Base-by-base conservation (phyloP, 2,329 filamentous ascomycete genomes). In the Paraphoma chrysanthemicola region DNA sequence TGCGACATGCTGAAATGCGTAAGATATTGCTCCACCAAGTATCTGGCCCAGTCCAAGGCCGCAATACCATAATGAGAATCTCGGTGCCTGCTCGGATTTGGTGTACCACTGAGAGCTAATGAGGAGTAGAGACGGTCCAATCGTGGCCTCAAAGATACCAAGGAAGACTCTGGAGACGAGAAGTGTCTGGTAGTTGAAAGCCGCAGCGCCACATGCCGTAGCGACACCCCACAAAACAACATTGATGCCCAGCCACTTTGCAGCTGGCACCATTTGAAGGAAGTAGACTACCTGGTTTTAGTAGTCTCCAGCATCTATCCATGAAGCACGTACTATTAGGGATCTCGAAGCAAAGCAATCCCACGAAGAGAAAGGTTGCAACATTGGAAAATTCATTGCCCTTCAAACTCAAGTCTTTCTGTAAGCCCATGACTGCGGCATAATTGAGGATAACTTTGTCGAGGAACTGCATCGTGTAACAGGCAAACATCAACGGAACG, bases 11-110 rank as follows among this genome's bases (percentile, higher is more conserved):
- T 71, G 68, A 47, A 70, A 69, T 12, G 62, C 68, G 42, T 59
- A 63, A 1, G 61, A 64, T 10, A 67, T 54, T 1, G 60, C 48
- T 12, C 59, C 53, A 9, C 63, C 63, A 16, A 64, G 38, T 10
- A 65, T 59, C 41, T 63, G 60, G 3, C 59, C 62, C n/a, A 60
- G 33, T 2, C 63, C 63, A 14, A 58, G 87, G 0, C 85, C 88
- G 6, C 84, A 79, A 60, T 89, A 89, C 86, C 87, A 89, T 1
- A 82, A 80, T 0, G 86, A 85, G 3, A 88, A 81, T 0, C 87
- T 80, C 14, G 86, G 69, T 0, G 86, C 85, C 67, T 89, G 86
- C 65, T 90, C 86, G 6, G 70, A 65, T 56, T 79, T 77, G 52
- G 80, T 81, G 56, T 83, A 83, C 82, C 81, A 85, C 78, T 84